A percentile compares a stretch with the other conserved stretches of the same genome.
Evolutionary conservation across 805 yeast genomes (phyloP).

Genomic region (Ogataea minuta): DNA sequence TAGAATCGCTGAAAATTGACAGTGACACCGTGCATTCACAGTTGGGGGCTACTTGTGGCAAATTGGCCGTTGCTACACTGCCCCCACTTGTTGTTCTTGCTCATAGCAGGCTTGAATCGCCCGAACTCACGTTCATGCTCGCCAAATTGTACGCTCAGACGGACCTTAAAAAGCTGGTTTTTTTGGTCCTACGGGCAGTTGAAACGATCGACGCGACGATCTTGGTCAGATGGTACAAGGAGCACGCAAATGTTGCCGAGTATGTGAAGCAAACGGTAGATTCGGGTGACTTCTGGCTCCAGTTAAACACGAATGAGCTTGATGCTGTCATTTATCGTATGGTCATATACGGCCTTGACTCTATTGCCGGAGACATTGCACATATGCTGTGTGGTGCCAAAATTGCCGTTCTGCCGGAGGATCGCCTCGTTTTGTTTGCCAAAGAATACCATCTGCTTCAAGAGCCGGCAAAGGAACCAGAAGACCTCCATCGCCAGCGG

Average conservation of each 20-base stretch:
- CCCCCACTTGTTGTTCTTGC: constrained; percentile 2
- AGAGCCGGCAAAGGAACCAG: constrained; percentile 6
- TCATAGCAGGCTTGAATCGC: constrained; percentile 14
- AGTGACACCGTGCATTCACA: neutral
- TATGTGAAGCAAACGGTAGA: constrained; percentile 12
- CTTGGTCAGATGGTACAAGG: constrained; percentile 14
- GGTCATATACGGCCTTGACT: constrained; percentile 26
- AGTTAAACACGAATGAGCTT: constrained; percentile 11
- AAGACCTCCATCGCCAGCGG: constrained; percentile 11
- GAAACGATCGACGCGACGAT: constrained; percentile 19
- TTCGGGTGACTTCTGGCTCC: constrained; percentile 24
- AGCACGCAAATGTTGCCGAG: constrained; percentile 16
- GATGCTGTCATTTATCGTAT: constrained; percentile 18
- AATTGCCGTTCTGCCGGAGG: neutral
- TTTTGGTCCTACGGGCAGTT: constrained; percentile 24
- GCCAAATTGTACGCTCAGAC: constrained; percentile 17
- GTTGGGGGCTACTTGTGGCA: constrained; percentile 6
- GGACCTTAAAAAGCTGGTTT: constrained; percentile 19
- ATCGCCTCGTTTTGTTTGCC: constrained; percentile 9
- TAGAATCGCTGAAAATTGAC: constrained; percentile 2
- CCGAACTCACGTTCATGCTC: constrained; percentile 17
- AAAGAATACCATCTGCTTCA: constrained; percentile 13
- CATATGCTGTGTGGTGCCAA: constrained; percentile 7
- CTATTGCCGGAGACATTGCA: constrained; percentile 23
- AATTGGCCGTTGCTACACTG: constrained; percentile 1